Evolutionary conservation across 2,329 filamentous ascomycete species (phyloP).

Genomic region (Rutstroemia sp.): DNA sequence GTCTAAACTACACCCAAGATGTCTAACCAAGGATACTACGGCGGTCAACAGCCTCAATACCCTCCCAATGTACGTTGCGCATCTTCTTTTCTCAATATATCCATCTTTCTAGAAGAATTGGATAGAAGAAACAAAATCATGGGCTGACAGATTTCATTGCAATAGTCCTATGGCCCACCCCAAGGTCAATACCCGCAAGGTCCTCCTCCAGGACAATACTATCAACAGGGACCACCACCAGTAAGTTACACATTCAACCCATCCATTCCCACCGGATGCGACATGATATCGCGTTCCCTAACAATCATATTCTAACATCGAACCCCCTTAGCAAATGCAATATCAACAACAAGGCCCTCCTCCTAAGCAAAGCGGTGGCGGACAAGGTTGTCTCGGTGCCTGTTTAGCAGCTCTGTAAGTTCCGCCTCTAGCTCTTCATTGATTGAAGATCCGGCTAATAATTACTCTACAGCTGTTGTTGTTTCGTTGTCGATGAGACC

Average conservation of each 20-base stretch:
- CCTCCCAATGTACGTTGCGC: conserved; percentile 17
- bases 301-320: conserved; percentile 15
- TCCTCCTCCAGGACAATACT: conserved; percentile 3
- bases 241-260: background rate
- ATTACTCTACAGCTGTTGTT: conserved; percentile 34
- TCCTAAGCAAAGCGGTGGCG: conserved; percentile 30
- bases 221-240: background rate
- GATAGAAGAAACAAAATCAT: no score
- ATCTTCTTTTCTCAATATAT: background rate
- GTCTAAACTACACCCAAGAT: conserved; percentile 4
- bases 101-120: no score
- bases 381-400: conserved; percentile 36
- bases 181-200: conserved; percentile 19
- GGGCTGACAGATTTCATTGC: background rate
- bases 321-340: conserved; percentile 35
- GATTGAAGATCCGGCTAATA: background rate
- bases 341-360: conserved; percentile 35
- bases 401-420: conserved; percentile 36
- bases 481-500: conserved; percentile 43
- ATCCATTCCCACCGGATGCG: background rate
- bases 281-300: background rate
- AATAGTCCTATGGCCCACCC: conserved; percentile 13
- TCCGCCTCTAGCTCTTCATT: background rate
- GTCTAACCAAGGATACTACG: conserved; percentile 31
- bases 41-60: conserved; percentile 28